Evolutionary conservation across 345 rosid species (phyloP), one percentile per base, ranked within the genome.

Genomic region (Euphorbia pulcherrima): DNA sequence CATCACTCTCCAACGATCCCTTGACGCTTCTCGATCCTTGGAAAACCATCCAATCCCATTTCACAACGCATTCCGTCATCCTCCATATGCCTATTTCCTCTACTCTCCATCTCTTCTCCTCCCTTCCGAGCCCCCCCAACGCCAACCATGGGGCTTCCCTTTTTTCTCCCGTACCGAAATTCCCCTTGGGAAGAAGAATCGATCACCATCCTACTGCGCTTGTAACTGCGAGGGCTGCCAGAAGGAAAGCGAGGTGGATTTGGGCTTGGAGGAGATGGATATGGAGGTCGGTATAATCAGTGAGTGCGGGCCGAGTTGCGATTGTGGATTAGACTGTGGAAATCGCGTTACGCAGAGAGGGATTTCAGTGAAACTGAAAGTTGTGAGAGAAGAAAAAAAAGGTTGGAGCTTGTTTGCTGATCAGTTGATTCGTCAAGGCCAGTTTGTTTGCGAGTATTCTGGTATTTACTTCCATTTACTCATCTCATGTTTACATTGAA

Each of bases 381-480:
- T 94, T 53, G 92, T 72, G 33, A 75, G 90, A 73, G 81, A 75
- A 47, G 77, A 20, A 65, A 82, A 72, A 64, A 89, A 91, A 84
- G 97, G 99, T 2, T 91, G 97, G 96, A 79, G 90, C 37, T 87
- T 91, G 80, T 78, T 62, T 58, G 83, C 90, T 61, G 89, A 88
- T 80, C 95, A 88, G 75, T n/a, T 64, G 33, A 85, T 94, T 40
- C 71, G 54, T 58, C 72, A 66, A 72, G 90, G 91, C 37, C 92
- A 87, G 29, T 94, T 88, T 69, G 72, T 91, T 27, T 94, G 97
- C 28, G 96, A 94, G 73, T 94, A 91, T 74, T 87, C 96, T 73
- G 97, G 97, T 90, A 75, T 1, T 1, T 24, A 30, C 17, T 56
- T 35, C 26, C 60, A 37, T 46, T 14, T 11, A 60, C 21, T 60